Percentiles rank a stretch among this genome's conserved stretches.
These are phyloP conservation scores for Epicoccum nigrum DNA, from an alignment of 2,329 filamentous ascomycete species.

Conservation along the genomic window DNA sequence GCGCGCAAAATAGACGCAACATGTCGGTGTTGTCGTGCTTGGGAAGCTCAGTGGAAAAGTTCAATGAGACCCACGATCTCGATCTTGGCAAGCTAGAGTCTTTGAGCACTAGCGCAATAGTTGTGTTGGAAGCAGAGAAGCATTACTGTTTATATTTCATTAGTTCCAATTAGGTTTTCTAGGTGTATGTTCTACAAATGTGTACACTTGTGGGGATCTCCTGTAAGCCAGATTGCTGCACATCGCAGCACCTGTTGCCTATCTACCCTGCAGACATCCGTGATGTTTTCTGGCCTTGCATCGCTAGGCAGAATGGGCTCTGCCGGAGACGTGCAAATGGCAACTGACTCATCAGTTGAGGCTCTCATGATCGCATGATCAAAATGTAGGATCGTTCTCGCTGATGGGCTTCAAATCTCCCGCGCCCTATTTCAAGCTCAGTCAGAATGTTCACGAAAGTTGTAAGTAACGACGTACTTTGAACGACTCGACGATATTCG, in stretches of 20 bases:
- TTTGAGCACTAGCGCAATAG: neutral
- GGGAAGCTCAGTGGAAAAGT: conserved; percentile 12
- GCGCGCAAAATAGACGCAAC: neutral
- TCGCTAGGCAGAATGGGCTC: too few relatives aligned
- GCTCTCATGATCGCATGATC: neutral
- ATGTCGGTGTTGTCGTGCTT: conserved; percentile 5
- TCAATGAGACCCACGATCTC: neutral
- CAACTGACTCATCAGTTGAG: too few relatives aligned
- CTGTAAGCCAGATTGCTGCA: too few relatives aligned
- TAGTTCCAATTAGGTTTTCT: too few relatives aligned
- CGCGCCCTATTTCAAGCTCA: conserved; percentile 33
- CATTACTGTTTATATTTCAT: neutral
- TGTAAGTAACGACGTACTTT: conserved; percentile 36
- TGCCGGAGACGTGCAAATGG: too few relatives aligned
- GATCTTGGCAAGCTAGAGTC: neutral
- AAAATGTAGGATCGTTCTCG: conserved; percentile 28
- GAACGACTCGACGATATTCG: conserved; percentile 57
- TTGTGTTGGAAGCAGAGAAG: neutral
- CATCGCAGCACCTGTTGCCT: too few relatives aligned
- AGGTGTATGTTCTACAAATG: too few relatives aligned
- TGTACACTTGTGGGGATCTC: too few relatives aligned
- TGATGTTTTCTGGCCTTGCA: too few relatives aligned
- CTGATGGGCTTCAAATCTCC: conserved; percentile 56
- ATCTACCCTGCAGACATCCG: too few relatives aligned
- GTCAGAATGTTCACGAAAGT: neutral